Base-by-base conservation (phyloP, 306 rosid species). In the peach (Prunus persica) region DNA sequence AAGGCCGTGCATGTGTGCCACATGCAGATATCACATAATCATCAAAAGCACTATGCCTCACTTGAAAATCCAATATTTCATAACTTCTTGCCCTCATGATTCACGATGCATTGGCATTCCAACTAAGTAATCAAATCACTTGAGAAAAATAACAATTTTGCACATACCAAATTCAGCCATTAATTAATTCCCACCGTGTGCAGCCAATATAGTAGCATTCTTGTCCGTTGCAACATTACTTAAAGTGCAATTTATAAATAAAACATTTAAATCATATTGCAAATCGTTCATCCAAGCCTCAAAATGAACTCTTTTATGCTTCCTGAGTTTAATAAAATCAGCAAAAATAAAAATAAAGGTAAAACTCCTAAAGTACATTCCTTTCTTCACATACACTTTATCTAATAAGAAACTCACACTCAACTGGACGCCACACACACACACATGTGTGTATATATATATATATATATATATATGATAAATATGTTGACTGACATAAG, bases 301-400 rank as follows among this genome's bases (percentile, higher is more conserved):
- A 22, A 3, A 27, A 8, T 55, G 41, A 2, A 41, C 55, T 58
- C 43, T 58, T 43, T 25, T 3, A 3, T 12, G 52, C 65, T 41
- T 52, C 32, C 64, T 11, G 25, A 30, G 8, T 30, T 19, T 28
- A 49, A 67, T 6, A 51, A 51, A 50, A 58, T 67, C 0, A 72
- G 63, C 15, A 49, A 41, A 47, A 22, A 41, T 19, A 52, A 11
- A 20, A 2, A 47, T 25, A 34, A 19, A 67, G 2, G 18, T 6
- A 14, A 67, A 55, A 62, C 46, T 45, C 24, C 20, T 16, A 10
- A 18, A 8, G 3, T 38, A 11, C 34, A 38, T 51, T 18, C 62
- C 41, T 76, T 75, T 75, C 79, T 62, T 73, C 72, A 54, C n/a
- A 52, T 55, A 65, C 64, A 65, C 67, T 60, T 56, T 5, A 41